phyloP scores from a whole-genome alignment of 169 alveolate genomes.

The Plasmodium inui region DNA sequence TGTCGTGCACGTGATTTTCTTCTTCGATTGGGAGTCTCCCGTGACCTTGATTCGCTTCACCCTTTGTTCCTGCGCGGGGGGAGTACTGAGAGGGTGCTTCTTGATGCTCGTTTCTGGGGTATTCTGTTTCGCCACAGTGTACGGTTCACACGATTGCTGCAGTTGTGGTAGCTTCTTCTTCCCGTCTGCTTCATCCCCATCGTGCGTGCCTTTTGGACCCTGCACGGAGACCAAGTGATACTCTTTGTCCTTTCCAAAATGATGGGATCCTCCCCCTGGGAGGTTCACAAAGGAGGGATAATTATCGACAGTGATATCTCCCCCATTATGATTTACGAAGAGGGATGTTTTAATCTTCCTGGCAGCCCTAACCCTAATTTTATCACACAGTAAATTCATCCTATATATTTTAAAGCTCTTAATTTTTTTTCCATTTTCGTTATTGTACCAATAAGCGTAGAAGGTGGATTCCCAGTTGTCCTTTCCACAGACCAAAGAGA shows the following conservation, averaged over 20 bases:
- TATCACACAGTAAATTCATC: conserved; percentile 82
- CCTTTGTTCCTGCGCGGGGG: background rate
- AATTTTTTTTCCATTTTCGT: conserved; percentile 77
- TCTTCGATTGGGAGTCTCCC: background rate
- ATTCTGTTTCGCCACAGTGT: background rate
- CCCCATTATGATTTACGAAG: background rate
- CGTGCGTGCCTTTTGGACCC: background rate
- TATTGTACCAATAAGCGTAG: conserved; percentile 82
- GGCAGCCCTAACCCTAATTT: conserved; percentile 80
- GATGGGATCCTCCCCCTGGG: background rate
- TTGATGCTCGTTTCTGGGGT: background rate
- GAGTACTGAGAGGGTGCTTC: background rate
- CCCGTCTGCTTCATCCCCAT: background rate
- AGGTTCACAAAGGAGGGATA: background rate
- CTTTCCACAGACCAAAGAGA: conserved; percentile 82
- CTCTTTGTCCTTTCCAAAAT: background rate
- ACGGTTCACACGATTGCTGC: background rate
- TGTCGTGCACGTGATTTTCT: background rate
- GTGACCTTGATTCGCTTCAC: background rate
- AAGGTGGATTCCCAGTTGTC: conserved; percentile 87
- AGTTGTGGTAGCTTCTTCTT: background rate
- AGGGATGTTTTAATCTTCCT: conserved; percentile 60
- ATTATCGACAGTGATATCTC: background rate
- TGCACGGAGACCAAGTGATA: background rate
- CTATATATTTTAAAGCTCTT: conserved; percentile 75